Evolutionary conservation across 2,329 filamentous ascomycete genomes (phyloP).

Genomic region (Trematosphaeria pertusa): DNA sequence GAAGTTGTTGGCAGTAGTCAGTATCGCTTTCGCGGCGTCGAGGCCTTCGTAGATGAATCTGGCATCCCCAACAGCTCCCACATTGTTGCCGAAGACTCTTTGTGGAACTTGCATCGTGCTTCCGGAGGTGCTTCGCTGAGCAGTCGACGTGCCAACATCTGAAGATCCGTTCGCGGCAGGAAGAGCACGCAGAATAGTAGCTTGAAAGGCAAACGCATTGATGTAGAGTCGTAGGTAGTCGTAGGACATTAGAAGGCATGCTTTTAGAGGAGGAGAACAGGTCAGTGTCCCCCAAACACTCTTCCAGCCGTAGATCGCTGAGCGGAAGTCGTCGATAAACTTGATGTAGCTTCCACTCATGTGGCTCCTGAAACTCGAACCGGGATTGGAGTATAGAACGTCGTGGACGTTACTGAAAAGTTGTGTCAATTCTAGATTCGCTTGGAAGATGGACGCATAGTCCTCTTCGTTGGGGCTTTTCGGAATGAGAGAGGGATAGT

Average conservation of each 20-base stretch:
- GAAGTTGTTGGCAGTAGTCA: conserved; percentile 59
- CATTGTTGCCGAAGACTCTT: conserved; percentile 58
- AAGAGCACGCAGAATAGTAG: conserved; percentile 62
- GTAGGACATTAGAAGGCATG: conserved; percentile 72
- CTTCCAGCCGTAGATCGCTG: conserved; percentile 74
- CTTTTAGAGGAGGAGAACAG: conserved; percentile 71
- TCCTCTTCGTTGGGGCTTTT: conserved; percentile 67
- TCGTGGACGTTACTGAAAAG: conserved; percentile 78
- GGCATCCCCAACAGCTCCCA: conserved; percentile 57
- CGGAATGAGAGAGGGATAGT: conserved; percentile 71
- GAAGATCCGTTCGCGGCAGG: conserved; percentile 34
- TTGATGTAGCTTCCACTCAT: conserved; percentile 75
- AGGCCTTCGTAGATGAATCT: conserved; percentile 60
- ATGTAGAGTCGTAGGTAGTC: conserved; percentile 77
- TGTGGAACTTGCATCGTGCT: conserved; percentile 46
- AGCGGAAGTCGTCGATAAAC: conserved; percentile 76
- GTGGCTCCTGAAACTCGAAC: conserved; percentile 73
- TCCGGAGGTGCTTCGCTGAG: conserved; percentile 6
- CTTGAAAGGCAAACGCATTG: conserved; percentile 78
- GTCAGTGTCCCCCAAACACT: conserved; percentile 71
- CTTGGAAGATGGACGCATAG: conserved; percentile 72
- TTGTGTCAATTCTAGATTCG: conserved; percentile 73
- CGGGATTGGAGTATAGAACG: conserved; percentile 74
- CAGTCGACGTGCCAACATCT: conserved; percentile 6
- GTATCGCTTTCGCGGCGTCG: conserved; percentile 57